Evolutionary conservation across 2,329 filamentous ascomycete species (phyloP).

Genomic region (Elsinoe batatas): DNA sequence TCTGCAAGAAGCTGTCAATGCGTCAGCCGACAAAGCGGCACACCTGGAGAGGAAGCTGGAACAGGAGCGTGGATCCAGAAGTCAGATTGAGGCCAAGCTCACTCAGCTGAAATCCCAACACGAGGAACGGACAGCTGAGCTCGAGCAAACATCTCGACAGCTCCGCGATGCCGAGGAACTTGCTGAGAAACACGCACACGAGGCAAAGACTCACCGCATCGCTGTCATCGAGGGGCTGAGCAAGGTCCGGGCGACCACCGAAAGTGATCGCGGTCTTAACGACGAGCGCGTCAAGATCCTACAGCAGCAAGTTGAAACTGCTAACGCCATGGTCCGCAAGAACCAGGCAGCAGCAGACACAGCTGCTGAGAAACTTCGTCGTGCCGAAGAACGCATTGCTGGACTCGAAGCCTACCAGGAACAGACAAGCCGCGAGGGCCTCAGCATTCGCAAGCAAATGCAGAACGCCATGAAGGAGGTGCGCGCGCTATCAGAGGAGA

Average conservation of each 20-base stretch:
- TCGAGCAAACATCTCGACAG: constrained; percentile 63
- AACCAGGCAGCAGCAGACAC: constrained; percentile 82
- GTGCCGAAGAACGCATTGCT: constrained; percentile 91
- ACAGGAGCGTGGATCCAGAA: constrained; percentile 68
- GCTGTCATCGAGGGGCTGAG: constrained; percentile 76
- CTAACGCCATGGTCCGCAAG: constrained; percentile 71
- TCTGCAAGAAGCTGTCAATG: constrained; percentile 65
- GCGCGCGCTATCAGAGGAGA: constrained; percentile 69
- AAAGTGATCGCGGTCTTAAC: constrained; percentile 42
- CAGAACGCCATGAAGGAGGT: constrained; percentile 75
- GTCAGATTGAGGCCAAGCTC: constrained; percentile 67
- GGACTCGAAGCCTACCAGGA: constrained; percentile 96
- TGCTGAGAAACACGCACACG: constrained; percentile 74
- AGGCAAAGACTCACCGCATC: constrained; percentile 75
- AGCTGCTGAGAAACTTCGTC: constrained; percentile 79
- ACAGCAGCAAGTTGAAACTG: constrained; percentile 67
- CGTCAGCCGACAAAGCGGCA: constrained; percentile 66
- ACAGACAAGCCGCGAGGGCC: constrained; percentile 85
- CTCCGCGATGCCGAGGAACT: constrained; percentile 80
- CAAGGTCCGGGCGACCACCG: constrained; percentile 53
- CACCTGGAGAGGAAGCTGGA: constrained; percentile 72
- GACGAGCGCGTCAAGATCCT: constrained; percentile 62
- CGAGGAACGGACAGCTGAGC: constrained; percentile 66
- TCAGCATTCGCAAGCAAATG: constrained; percentile 80
- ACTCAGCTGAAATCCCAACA: constrained; percentile 70